phyloP scores from a whole-genome alignment of 1,139 yeast species.

The Blastobotrys illinoisensis region DNA sequence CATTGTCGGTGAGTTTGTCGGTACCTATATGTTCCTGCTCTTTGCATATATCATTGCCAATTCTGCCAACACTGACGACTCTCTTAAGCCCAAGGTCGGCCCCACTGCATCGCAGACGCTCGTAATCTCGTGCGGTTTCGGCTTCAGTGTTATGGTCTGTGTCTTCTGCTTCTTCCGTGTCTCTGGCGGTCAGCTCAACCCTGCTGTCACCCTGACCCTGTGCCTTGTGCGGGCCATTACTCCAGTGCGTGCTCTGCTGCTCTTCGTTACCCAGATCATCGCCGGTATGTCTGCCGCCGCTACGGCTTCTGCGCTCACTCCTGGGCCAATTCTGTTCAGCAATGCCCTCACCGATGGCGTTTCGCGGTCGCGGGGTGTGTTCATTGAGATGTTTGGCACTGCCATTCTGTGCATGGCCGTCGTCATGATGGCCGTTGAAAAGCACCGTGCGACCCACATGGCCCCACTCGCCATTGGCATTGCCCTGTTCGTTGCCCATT shows the following conservation, averaged over 20 bases:
- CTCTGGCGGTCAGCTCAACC: constrained; percentile 88
- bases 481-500: constrained; percentile 75
- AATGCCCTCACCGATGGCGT: constrained; percentile 69
- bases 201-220: constrained; percentile 76
- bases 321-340: constrained; percentile 69
- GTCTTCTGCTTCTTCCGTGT: constrained; percentile 72
- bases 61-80: constrained; percentile 43
- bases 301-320: constrained; percentile 82
- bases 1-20: constrained; percentile 65
- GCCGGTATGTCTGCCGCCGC: constrained; percentile 95
- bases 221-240: constrained; percentile 67
- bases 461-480: constrained; percentile 85
- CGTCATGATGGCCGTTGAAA: constrained; percentile 78
- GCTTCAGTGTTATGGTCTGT: constrained; percentile 74
- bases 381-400: constrained; percentile 81
- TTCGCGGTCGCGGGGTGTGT: constrained; percentile 70
- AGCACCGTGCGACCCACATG: constrained; percentile 66
- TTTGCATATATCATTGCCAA: constrained; percentile 80
- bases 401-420: constrained; percentile 69
- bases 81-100: constrained; percentile 41
- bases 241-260: constrained; percentile 62
- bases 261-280: constrained; percentile 63
- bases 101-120: constrained; percentile 55
- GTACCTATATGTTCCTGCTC: constrained; percentile 81
- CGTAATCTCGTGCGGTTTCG: constrained; percentile 85